Evolutionary conservation across 805 yeast genomes (phyloP), one percentile per base, ranked within the genome.

Genomic region (Nakazawaea molendinolei): DNA sequence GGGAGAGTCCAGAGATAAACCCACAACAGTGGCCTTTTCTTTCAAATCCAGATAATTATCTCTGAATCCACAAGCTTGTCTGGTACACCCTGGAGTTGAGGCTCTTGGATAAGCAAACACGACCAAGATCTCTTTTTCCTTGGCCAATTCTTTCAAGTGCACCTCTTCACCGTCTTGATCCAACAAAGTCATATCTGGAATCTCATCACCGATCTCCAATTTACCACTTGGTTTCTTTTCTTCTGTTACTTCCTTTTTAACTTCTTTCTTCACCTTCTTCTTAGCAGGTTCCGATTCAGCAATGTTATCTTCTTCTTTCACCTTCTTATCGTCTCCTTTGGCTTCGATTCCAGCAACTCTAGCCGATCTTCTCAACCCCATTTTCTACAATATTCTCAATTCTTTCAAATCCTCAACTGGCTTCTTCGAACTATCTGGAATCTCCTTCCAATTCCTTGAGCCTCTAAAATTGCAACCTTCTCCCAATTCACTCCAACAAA

Each of bases 21-120:
- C 98, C 48, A 71, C 77, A 1, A 90, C 79, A 0, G 72, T 61
- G 2, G 78, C 79, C 17, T 70, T 71, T 25, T 71, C 61, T 31
- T 64, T 56, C 49, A 83, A 70, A 28, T 69, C 63, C 2, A 68
- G 64, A 54, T 61, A 79, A 47, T 74, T 74, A 45, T 74, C 79
- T 48, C 92, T 77, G 55, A 82, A 92, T 0, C 96, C 96, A 54
- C 83, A 73, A 3, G 89, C 97, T 61, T 90, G 98, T 48, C 86
- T 74, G 1, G 98, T 90, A 59, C 98, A 92, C 3, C 98, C 98
- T 1, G 96, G 95, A 1, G 97, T 90, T 18, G 82, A 76, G 0
- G 97, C 97, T 52, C 71, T 80, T 36, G 97, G 97, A 53, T 89
- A 90, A 14, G 95, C 83, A 58, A 79, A 76, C 18, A 76, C 61